Evolutionary conservation across 352 stramenopile species (phyloP), one percentile per base, ranked within the genome.

Genomic region (Elongisporangium undulatum): DNA sequence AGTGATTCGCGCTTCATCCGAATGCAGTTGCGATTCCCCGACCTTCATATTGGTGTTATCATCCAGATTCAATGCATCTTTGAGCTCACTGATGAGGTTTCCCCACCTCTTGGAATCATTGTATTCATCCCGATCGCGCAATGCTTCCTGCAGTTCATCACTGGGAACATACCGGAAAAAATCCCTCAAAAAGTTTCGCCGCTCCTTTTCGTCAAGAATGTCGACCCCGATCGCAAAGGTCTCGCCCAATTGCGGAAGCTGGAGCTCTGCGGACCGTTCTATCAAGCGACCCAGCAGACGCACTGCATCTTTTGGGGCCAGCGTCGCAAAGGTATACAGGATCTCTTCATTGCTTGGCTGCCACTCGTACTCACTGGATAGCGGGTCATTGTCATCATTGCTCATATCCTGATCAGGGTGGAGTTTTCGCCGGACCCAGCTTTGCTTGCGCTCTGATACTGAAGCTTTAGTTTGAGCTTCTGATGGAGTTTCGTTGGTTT

Each of bases 41-140:
- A 51, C 3, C 23, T 62, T 45, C 20, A 7, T 57, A 22, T 53
- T 66, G 38, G 6, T 59, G 26, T 1, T 49, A 3, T 2, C 45
- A 12, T 70, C 49, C 7, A 75, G 51, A 8, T 62, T 63, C 24
- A 82, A 58, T 22, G 66, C 59, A 39, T 77, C 69, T 19, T 79
- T 74, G 17, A 89, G 60, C 51, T 90, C 79, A 19, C 77, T 66
- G 15, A 90, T 51, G 10, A 88, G 69, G 0, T 55, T 57, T 58
- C 78, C 67, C 55, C 77, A 85, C 4, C 67, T 56, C 63, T 87
- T 90, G 26, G 84, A 73, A 17, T 84, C 71, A 52, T 89, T 89
- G 20, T 55, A 55, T 22, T 87, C 81, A 58, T 89, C 81, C 0
- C 79, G 69, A 49, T 70, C 61, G 5, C 69, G 66, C 16, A 90